A percentile compares a stretch with the other conserved stretches of the same genome.
Evolutionary conservation across 345 rosid species (phyloP).

Genomic region (Psidium friedrichsthalianum): DNA sequence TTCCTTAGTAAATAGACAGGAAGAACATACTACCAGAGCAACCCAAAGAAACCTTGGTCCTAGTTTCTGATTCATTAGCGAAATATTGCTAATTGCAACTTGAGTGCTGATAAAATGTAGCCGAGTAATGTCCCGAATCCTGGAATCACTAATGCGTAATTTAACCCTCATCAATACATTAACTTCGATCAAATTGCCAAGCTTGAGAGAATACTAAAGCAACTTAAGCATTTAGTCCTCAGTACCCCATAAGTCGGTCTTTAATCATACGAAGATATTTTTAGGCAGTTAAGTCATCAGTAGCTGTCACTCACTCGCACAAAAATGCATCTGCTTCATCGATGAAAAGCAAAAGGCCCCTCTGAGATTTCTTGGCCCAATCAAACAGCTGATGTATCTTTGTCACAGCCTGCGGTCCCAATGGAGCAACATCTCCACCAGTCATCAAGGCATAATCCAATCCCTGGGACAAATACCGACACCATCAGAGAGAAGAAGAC

Average conservation of each 20-base stretch:
- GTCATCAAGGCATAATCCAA: constrained; percentile 99
- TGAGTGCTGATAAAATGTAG: background rate
- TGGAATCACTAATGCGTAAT: background rate
- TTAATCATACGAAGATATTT: background rate
- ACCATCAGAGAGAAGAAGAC: background rate
- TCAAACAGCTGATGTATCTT: constrained; percentile 95
- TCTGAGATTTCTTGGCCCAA: constrained; percentile 87
- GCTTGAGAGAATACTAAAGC: background rate
- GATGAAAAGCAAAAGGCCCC: constrained; percentile 82
- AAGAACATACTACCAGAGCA: background rate
- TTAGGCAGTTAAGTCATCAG: background rate
- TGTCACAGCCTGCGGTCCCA: constrained; percentile 97
- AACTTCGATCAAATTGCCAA: background rate
- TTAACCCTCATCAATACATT: background rate
- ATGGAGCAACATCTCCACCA: constrained; percentile 96
- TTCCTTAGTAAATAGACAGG: background rate
- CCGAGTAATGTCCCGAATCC: background rate
- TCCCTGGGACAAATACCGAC: constrained; percentile 42
- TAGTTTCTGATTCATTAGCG: background rate
- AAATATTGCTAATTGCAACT: background rate
- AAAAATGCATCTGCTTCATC: constrained; percentile 99
- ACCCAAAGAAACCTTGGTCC: background rate
- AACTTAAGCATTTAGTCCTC: background rate
- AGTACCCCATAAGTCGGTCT: background rate
- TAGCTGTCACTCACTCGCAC: constrained; percentile 68